Base-by-base conservation (phyloP, 495 filamentous ascomycete genomes). In the Daldinia grandis region DNA sequence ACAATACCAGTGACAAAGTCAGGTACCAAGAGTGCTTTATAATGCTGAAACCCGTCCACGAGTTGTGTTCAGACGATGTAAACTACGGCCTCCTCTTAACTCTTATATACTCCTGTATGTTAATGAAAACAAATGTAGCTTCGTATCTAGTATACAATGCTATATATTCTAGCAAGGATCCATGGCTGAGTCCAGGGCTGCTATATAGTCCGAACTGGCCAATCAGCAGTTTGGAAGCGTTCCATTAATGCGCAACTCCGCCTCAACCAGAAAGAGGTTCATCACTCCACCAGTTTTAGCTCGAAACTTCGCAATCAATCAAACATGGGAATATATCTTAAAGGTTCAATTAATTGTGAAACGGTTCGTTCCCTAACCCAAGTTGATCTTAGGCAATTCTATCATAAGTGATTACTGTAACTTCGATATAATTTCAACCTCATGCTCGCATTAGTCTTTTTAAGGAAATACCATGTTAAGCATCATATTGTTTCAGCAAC, bases 181-280 rank as follows among this genome's bases (percentile, higher is more conserved):
- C 21, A 47, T 24, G 5, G 58, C 50, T 62, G 58, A 57, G 54
- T 58, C 5, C 27, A 27, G 19, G 54, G 31, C n/a, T 49, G 57
- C 57, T 21, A 42, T 30, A 50, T 40, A 71, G 51, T 71, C 68
- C 68, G 68, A 71, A 24, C 62, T n/a, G 30, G n/a, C 68, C 68
- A 71, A 71, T 71, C 27, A 57, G 21, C 47, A n/a, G 10, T 24
- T 14, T 14, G 21, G 55, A 54, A 42, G n/a, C n/a, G 30, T 28
- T 4, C 9, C 2, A 50, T 40, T 15, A 12, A 59, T 21, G 15
- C 21, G 17, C 24, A 56, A 30, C 67, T 65, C 38, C 68, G 49
- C 62, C 62, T 42, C 68, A 24, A 25, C 14, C 3, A 51, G 49
- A 7, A 4, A 14, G 21, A n/a, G 12, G n/a, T 15, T 51, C 25